phyloP scores from a whole-genome alignment of 352 stramenopile genomes.

The Phytophthora boehmeriae region DNA sequence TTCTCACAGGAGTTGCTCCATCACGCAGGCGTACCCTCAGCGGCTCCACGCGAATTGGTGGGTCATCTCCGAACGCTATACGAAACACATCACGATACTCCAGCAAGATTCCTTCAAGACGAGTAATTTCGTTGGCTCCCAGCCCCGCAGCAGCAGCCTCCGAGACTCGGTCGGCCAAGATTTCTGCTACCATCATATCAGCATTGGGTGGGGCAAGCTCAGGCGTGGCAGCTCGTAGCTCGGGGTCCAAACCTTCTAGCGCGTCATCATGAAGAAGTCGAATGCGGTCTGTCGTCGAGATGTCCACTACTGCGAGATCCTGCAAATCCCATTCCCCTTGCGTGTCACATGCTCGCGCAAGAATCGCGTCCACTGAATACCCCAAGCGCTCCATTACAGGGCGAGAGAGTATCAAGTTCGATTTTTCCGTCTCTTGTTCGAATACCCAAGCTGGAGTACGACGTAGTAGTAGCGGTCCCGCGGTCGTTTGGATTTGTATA shows the following conservation, averaged over 20 bases:
- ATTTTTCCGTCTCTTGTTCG: neutral
- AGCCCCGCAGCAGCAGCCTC: neutral
- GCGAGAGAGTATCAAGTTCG: neutral
- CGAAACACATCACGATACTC: constrained; percentile 8
- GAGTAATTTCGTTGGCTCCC: neutral
- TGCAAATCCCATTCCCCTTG: constrained; percentile 10
- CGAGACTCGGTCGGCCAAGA: neutral
- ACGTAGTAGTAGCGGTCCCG: neutral
- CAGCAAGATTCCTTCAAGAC: neutral
- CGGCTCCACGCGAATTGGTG: neutral
- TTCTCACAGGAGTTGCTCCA: neutral
- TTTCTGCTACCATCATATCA: neutral
- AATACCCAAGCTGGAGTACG: neutral
- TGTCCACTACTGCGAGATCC: neutral
- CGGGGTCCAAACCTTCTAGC: neutral
- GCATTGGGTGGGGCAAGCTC: neutral
- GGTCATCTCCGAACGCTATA: neutral
- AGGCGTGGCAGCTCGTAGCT: constrained; percentile 2
- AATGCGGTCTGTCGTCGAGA: neutral
- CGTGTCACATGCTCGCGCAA: neutral
- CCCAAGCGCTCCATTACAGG: neutral
- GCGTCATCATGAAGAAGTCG: neutral
- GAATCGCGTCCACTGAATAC: neutral
- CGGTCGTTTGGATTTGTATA: constrained; percentile 1
- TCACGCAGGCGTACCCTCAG: neutral